phyloP scores from a whole-genome alignment of 1,284 basidiomycete genomes.

The Marasmius sp. region DNA sequence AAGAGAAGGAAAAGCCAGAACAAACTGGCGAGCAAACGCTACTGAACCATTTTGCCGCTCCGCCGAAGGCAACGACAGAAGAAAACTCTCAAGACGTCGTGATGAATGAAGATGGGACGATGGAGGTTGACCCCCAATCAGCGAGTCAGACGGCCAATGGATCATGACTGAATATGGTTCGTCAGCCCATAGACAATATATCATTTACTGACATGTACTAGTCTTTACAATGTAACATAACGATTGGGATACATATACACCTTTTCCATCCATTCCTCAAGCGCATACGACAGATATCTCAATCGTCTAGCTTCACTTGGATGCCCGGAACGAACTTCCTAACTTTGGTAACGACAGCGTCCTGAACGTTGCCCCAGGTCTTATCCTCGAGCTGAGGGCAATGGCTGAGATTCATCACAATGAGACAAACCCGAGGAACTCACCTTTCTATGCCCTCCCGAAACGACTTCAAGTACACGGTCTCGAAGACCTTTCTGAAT shows the following conservation, averaged over 20 bases:
- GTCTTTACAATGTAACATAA: no score
- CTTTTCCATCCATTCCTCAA: no score
- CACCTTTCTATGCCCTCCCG: not conserved
- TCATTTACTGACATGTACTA: not conserved
- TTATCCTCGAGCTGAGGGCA: not conserved
- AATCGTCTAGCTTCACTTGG: not conserved
- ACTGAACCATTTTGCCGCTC: slow-evolving; percentile 8
- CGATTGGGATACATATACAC: no score
- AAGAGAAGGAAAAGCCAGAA: not conserved
- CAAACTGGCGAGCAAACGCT: slow-evolving; percentile 3
- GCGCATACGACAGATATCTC: not conserved
- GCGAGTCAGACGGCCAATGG: not conserved
- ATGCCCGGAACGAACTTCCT: not conserved
- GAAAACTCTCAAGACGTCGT: not conserved
- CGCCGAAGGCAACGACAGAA: not conserved
- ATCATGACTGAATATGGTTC: not conserved
- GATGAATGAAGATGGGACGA: slow-evolving; percentile 10
- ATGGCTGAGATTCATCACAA: not conserved
- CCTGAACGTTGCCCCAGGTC: not conserved
- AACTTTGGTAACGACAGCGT: not conserved
- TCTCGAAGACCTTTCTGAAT: not conserved
- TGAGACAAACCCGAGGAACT: not conserved
- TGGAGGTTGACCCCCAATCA: not conserved
- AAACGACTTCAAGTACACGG: not conserved
- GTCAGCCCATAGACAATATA: not conserved